Evolutionary conservation across 345 rosid genomes (phyloP), one percentile per base, ranked within the genome.

Genomic region (Populus davidiana): DNA sequence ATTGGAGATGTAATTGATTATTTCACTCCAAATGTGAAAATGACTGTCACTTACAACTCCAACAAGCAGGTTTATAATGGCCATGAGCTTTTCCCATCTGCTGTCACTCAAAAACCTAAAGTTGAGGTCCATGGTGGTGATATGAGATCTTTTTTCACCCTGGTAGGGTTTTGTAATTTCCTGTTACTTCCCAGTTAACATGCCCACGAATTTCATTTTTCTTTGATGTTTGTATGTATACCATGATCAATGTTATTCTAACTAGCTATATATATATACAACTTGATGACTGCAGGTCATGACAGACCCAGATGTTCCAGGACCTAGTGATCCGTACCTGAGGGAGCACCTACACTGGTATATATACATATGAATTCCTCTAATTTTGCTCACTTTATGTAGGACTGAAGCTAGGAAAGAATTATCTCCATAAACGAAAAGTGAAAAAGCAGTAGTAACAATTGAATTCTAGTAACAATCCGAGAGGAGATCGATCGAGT

Each of bases 291-390:
- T 79, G 70, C 75, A 95, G 98, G 91, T 95, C n/a, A 93, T 95
- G 99, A 93, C 94, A 25, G 99, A 95, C 84, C 99, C 99, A 54
- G 99, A 95, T 89, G 97, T 89, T 80, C 99, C 99, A 12, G 98
- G 98, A 54, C 99, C 99, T 18, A 95, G 99, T 79, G 99, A 95
- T 80, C 99, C 99, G 44, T 93, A 92, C 80, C 86, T 93, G 74
- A 92, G 86, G 79, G 99, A 95, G 89, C 99, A 95, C 79, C 82
- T 93, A 70, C 99, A 95, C 88, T 93, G 98, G 99, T 95, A 31
- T 31, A 3, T 33, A 33, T 31, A 31, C 3, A 31, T 33, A 33
- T 33, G 4, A 33, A 33, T 10, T 59, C 23, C 63, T 59, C 29
- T 21, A 20, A 52, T 17, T 52, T 9, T 20, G 10, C 17, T 16